Percentiles rank a stretch among this genome's conserved stretches.
phyloP scores from a whole-genome alignment of 805 yeast species.

The Phaffomyces opuntiae region DNA sequence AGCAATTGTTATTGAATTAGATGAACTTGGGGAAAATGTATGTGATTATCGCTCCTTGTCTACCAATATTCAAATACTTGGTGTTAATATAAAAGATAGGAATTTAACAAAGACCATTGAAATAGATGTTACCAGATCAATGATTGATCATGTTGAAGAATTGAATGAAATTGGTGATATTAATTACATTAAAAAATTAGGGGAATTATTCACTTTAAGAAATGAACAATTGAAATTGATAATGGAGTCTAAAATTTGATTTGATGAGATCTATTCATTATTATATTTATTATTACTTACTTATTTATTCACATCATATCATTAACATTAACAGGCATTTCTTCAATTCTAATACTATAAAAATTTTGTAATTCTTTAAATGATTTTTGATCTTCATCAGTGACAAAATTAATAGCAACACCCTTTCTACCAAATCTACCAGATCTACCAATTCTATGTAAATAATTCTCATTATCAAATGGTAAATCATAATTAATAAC shows the following conservation, averaged over 20 bases:
- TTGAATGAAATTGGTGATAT: slow-evolving; percentile 8
- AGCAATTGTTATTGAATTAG: slow-evolving; percentile 19
- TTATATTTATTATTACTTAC: background rate
- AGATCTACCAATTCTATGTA: slow-evolving; percentile 96
- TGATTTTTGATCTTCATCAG: slow-evolving; percentile 66
- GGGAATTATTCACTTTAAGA: slow-evolving; percentile 15
- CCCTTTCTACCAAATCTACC: slow-evolving; percentile 99
- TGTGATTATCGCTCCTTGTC: slow-evolving; percentile 9
- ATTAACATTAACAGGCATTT: slow-evolving; percentile 71
- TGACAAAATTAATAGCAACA: slow-evolving; percentile 91
- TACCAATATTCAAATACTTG: slow-evolving; percentile 15
- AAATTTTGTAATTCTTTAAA: slow-evolving; percentile 69
- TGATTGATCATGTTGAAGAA: slow-evolving; percentile 2
- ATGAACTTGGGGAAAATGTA: slow-evolving; percentile 13
- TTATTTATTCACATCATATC: slow-evolving; percentile 27
- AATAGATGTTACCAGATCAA: slow-evolving; percentile 17
- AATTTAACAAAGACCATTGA: slow-evolving; percentile 20
- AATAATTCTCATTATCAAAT: slow-evolving; percentile 85
- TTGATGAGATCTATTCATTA: too few relatives aligned
- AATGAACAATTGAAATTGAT: slow-evolving; percentile 15
- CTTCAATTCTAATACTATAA: slow-evolving; percentile 69
- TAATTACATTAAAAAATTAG: slow-evolving; percentile 13
- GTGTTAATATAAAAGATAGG: slow-evolving; percentile 16
- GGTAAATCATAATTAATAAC: slow-evolving; percentile 96
- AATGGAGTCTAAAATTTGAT: background rate